Evolutionary conservation across 1,139 yeast species (phyloP), one percentile per base, ranked within the genome.

Genomic region (Hyphopichia fennica): DNA sequence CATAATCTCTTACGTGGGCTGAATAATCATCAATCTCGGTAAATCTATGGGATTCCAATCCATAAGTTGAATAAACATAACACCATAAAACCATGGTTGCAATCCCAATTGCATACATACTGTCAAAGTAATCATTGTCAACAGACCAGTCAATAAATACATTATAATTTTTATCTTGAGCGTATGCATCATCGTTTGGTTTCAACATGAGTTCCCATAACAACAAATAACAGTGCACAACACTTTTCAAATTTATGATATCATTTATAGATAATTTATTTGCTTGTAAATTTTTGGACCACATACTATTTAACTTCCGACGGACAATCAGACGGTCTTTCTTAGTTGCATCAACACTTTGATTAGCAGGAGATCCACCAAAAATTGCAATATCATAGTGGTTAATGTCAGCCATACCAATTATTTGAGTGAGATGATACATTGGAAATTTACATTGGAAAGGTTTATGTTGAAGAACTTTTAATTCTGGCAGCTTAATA

Each of bases 321-420:
- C 72, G 78, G 20, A 79, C 86, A 28, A 73, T 68, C 46, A 65
- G 67, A 50, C 77, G 75, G 55, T 78, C 93, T 42, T 72, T 68
- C 17, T 68, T 60, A 7, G 80, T 75, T 2, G 89, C 86, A 41
- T 72, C 75, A 23, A 87, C 95, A 58, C 87, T 87, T 82, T 87
- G 84, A 51, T 89, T 77, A 56, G 86, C 81, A 0, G 95, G 93
- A 1, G 90, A 86, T 1, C 96, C 96, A 6, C 91, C 85, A 58
- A 72, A 84, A 8, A 86, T 82, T 41, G 86, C 87, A 43, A 86
- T 78, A 59, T 88, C 96, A 59, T 85, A 82, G 48, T 87, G 89
- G 44, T 86, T 81, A 28, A 86, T 74, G 39, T 87, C 77, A 1
- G 73, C 54, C 52, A 72, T 71, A 54, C 88, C 79, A 28, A 82